These are phyloP conservation scores for Microbotryomycetes sp. DNA, from an alignment of 1,284 basidiomycete species.

Conservation along the genomic window DNA sequence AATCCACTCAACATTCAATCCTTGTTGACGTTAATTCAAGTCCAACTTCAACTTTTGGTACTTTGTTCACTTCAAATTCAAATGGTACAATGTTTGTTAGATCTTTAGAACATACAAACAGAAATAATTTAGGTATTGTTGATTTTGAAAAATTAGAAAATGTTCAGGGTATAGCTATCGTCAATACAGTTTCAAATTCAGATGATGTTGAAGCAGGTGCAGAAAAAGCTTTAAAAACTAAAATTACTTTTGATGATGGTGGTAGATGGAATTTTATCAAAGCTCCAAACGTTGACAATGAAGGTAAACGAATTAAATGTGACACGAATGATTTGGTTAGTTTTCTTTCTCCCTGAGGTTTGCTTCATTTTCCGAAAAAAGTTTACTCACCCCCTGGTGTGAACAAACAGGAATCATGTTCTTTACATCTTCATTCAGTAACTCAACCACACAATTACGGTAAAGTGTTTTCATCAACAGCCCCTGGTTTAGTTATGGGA, in stretches of 20 bases:
- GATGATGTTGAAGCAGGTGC: conserved; percentile 66
- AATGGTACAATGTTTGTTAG: conserved; percentile 95
- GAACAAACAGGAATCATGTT: conserved; percentile 52
- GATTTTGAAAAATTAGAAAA: conserved; percentile 89
- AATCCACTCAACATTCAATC: conserved; percentile 83
- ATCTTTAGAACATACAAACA: conserved; percentile 80
- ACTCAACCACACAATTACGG: conserved; percentile 88
- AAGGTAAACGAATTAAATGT: conserved; percentile 60
- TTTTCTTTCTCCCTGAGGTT: not conserved
- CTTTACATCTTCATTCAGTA: conserved; percentile 86
- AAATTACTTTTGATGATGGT: conserved; percentile 91
- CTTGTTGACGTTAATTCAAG: conserved; percentile 86
- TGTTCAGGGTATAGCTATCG: conserved; percentile 86
- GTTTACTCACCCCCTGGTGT: too few species aligned
- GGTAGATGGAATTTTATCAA: conserved; percentile 67
- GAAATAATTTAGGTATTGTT: conserved; percentile 79
- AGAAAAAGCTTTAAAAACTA: conserved; percentile 63
- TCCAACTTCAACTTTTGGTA: conserved; percentile 67
- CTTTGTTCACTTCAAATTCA: conserved; percentile 87
- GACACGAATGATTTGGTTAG: conserved; percentile 50
- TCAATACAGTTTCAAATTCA: conserved; percentile 77
- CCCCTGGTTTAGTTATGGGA: conserved; percentile 90
- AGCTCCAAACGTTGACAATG: conserved; percentile 57
- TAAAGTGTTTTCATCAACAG: conserved; percentile 84
- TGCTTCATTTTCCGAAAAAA: conserved; percentile 5